Base-by-base conservation (phyloP, 192 early-diverging fungal species). In the Linnemannia hyalina region DNA sequence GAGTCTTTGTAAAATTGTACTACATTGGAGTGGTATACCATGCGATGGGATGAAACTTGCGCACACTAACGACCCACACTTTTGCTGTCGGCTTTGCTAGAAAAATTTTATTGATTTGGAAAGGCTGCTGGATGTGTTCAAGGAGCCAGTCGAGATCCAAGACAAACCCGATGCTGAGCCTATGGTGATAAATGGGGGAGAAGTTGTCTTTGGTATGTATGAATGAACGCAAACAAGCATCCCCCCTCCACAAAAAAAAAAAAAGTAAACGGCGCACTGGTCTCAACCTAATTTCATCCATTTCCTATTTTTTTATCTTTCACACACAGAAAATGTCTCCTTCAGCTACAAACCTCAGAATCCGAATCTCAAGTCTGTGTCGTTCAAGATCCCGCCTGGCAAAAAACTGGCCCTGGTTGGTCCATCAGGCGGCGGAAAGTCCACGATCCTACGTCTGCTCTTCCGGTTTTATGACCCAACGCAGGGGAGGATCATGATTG, bases 391-490 rank as follows among this genome's bases (percentile, higher is more conserved):
- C 74, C 96, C 96, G 23, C 91, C 94, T 2, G 98, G 98, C 38
- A 90, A 92, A 35, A 95, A 94, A 13, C 93, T 96, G 22, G 99
- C 98, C 16, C 93, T 99, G 82, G 98, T 99, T 2, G 98, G 98
- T 0, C 96, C 96, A 6, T 94, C 92, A 77, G 98, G 98, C 20
- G 96, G 97, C 74, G 98, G 98, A 26, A 80, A 96, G 82, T 95
- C 94, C 13, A 96, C 96, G 23, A 93, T 97, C 38, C 77, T 96
- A 47, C 93, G 96, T 52, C 91, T 99, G 13, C 88, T 99, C 1
- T 97, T 97, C 90, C 93, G 99, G 3, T 99, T 97, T 88, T 98
- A 96, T 80, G 97, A 99, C 75, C 96, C 97, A 6, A 89, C 91
- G 9, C 63, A 70, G 4, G 99, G 99, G 38, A 90, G 86, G 38